Evolutionary conservation across 768 basidiomycete genomes (phyloP), one percentile per base, ranked within the genome.

Genomic region (Phlegmacium glaucopus): DNA sequence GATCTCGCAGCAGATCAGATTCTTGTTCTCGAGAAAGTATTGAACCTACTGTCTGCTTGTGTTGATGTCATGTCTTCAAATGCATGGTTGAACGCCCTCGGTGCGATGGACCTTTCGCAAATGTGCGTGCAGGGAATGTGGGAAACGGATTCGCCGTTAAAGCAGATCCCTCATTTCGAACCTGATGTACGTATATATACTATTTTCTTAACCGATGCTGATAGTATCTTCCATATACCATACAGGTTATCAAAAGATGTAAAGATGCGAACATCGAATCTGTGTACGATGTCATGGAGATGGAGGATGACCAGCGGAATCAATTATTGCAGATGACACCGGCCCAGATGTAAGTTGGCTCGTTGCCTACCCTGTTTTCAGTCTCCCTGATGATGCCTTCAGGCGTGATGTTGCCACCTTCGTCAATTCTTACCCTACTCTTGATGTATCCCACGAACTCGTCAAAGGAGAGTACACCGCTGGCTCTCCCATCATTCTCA

Each of bases 91-190:
- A 94, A 84, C 59, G 96, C 95, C 0, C 69, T 97, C 17, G 90
- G 93, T 27, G 94, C 94, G 0, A 98, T 98, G 96, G 95, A 99
- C 66, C 68, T 98, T 39, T 90, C 90, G 8, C 96, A 98, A 66
- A 98, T 98, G 95, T 94, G 92, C 66, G 91, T 97, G 4, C 96
- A 98, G 65, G 93, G 89, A 0, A 84, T 95, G 68, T 98, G 96
- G 96, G 95, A 99, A 62, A 87, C 84, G 9, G 96, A 99, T 65
- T 93, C 90, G 30, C 94, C 94, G 0, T 68, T 98, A 56, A 93
- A 90, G 61, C 95, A 99, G 64, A 87, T 99, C 36, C 96, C 96
- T 9, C 94, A 96, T 67, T 99, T 98, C 67, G 92, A 95, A 55
- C 68, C 83, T 6, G 91, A 95, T 44, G 90, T 94, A 57, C 45